These are phyloP conservation scores for Trypethelium eluteriae DNA, from an alignment of 495 filamentous ascomycete genomes.

Conservation along the genomic window DNA sequence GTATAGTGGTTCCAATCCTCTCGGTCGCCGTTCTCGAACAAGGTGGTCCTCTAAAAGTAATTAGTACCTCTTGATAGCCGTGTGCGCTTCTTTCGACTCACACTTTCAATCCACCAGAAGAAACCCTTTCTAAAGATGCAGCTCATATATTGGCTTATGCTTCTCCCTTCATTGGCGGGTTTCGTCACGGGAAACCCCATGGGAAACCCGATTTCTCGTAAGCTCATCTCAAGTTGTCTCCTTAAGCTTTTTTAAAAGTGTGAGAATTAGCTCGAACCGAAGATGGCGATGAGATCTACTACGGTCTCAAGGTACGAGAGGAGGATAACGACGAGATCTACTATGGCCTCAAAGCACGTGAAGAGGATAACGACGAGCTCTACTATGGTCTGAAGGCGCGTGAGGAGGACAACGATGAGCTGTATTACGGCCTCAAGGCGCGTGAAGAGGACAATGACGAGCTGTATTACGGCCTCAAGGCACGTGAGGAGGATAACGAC, in stretches of 20 bases:
- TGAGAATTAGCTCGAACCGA: constrained; percentile 8
- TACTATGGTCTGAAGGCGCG: constrained; percentile 8
- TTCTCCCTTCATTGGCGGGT: constrained; percentile 10
- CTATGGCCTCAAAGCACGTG: constrained; percentile 2
- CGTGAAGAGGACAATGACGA: constrained; percentile 10
- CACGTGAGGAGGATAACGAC: constrained; percentile 5
- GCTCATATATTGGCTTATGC: neutral
- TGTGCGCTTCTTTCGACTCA: neutral
- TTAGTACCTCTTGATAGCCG: neutral
- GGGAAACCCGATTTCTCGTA: constrained; percentile 10
- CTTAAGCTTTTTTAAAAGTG: neutral
- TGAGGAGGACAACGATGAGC: constrained; percentile 11
- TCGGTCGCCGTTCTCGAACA: neutral
- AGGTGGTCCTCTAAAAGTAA: constrained; percentile 8
- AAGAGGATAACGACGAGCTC: constrained; percentile 8
- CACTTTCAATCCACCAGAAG: neutral
- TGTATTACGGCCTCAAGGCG: constrained; percentile 9
- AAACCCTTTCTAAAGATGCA: constrained; percentile 6
- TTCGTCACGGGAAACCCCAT: constrained; percentile 10
- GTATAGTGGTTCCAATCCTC: neutral
- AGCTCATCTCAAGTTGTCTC: neutral
- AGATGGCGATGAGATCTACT: constrained; percentile 3
- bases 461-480: constrained; percentile 9
- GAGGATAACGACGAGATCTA: constrained; percentile 9
- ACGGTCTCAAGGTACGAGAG: neutral